Evolutionary conservation across 1,139 yeast genomes (phyloP).

Genomic region (Arxiozyma heterogenica): DNA sequence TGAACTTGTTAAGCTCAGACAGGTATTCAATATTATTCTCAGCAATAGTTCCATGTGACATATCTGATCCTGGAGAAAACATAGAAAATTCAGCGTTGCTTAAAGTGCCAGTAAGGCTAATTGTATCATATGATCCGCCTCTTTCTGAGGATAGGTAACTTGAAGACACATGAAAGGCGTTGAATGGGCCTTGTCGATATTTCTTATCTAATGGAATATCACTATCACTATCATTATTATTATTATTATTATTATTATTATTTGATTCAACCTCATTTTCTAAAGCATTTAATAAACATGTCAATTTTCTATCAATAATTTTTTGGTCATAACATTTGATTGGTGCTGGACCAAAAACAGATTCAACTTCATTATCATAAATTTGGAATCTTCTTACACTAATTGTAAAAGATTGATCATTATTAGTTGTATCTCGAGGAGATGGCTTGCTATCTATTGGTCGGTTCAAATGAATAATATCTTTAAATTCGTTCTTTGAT

Average conservation of each 20-base stretch:
- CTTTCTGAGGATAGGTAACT: not conserved
- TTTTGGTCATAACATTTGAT: conserved; percentile 16
- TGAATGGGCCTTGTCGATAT: not conserved
- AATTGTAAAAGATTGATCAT: conserved; percentile 16
- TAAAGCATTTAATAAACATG: conserved; percentile 13
- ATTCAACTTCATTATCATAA: conserved; percentile 22
- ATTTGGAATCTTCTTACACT: conserved; percentile 26
- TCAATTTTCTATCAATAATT: conserved; percentile 17
- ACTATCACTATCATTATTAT: no score
- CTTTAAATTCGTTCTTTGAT: conserved; percentile 9
- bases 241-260: no score
- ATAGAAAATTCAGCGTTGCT: not conserved
- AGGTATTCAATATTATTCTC: not conserved
- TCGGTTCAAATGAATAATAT: conserved; percentile 2
- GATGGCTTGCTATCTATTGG: not conserved
- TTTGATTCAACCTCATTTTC: conserved; percentile 7
- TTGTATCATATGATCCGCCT: not conserved
- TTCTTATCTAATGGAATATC: not conserved
- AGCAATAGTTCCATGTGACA: not conserved
- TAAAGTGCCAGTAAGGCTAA: no score
- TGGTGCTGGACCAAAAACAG: conserved; percentile 15
- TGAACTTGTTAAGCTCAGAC: not conserved
- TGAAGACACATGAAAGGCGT: not conserved
- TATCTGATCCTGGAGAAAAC: not conserved
- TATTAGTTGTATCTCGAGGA: not conserved